Conservation (phyloP, 2,329 filamentous ascomycete genomes). For the Stachybotrys echinatus region DNA sequence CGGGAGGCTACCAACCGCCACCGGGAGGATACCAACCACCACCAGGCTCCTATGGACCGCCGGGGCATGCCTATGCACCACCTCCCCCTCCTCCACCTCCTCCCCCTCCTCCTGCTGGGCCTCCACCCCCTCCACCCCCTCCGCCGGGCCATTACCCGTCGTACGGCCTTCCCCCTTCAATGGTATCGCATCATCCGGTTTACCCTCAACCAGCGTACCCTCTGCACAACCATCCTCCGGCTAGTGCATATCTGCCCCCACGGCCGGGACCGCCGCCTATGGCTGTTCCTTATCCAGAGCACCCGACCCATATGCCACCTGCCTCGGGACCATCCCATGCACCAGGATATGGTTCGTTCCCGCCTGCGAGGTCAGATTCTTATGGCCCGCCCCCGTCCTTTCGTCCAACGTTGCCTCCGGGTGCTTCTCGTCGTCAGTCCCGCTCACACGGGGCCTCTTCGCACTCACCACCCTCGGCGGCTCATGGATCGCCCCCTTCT, state of each 20-base stretch:
- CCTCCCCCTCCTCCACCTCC: constrained; percentile 5
- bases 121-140: constrained; percentile 10
- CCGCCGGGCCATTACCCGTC: constrained; percentile 12
- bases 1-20: constrained; percentile 16
- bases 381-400: neutral
- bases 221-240: neutral
- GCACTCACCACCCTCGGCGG: neutral
- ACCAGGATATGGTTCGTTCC: neutral
- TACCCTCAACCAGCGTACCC: neutral
- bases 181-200: neutral
- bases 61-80: neutral
- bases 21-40: constrained; percentile 18
- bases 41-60: too few relatives aligned
- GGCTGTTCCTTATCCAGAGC: neutral
- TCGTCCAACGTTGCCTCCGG: constrained; percentile 5
- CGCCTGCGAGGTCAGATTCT: neutral
- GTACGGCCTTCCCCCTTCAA: constrained; percentile 11
- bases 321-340: neutral
- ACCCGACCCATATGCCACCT: neutral
- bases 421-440: neutral
- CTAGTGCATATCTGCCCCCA: neutral
- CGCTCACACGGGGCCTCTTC: neutral
- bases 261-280: neutral
- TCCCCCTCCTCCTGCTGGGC: constrained; percentile 2
- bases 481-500: neutral